Percentiles rank a stretch among this genome's conserved stretches.
Conservation (phyloP, 2,329 filamentous ascomycete genomes). For the Colletotrichum viniferum region DNA sequence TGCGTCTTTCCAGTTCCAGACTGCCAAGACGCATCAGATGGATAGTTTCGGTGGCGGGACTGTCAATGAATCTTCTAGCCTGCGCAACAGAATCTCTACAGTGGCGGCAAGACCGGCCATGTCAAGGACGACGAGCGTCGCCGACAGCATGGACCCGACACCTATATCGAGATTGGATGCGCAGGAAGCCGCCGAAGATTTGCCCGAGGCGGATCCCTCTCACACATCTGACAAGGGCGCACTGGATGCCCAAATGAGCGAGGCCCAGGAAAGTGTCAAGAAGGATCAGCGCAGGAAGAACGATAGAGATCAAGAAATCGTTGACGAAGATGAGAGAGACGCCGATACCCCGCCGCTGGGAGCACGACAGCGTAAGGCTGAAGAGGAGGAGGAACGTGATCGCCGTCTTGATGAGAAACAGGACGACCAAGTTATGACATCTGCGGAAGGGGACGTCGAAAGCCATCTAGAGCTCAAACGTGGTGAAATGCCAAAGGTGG, state of each 20-base stretch:
- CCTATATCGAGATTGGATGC: not conserved
- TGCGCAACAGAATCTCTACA: constrained; percentile 46
- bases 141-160: constrained; percentile 14
- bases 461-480: not conserved
- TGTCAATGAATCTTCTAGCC: constrained; percentile 42
- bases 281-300: not conserved
- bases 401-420: not conserved
- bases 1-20: constrained; percentile 43
- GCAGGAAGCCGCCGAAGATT: not conserved
- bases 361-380: not conserved
- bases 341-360: not conserved
- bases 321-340: not conserved
- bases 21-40: constrained; percentile 42
- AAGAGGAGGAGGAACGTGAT: too few relatives aligned
- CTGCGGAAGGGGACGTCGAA: not conserved
- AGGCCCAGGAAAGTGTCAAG: not conserved
- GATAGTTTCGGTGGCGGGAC: constrained; percentile 30
- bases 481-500: constrained; percentile 10
- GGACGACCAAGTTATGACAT: not conserved
- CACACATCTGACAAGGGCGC: not conserved
- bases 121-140: constrained; percentile 4
- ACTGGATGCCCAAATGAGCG: not conserved
- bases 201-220: not conserved
- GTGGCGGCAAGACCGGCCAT: not conserved
- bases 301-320: not conserved